Base-by-base conservation (phyloP, 441 rosid species). In the Corymbia citriodora region DNA sequence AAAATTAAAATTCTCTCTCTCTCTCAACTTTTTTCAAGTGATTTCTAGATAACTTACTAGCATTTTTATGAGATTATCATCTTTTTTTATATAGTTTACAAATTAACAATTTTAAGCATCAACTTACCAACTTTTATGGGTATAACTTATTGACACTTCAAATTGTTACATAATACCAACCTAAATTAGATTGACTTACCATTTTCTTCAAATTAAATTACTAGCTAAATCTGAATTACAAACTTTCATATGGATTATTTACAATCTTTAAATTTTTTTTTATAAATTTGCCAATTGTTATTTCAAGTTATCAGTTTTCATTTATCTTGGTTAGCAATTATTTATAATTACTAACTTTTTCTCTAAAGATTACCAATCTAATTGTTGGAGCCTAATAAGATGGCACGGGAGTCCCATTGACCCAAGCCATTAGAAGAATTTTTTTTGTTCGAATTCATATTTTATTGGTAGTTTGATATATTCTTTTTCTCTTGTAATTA, bases 121-220 rank as follows among this genome's bases (percentile, higher is more conserved):
- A 40, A 36, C 27, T 74, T 36, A 10, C 29, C 9, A n/a, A 8
- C 3, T n/a, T 65, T 65, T n/a, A 65, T 65, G 15, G 33, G 36
- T 5, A 65, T 3, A 65, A 65, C 1, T n/a, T 65, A 65, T 1
- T 2, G 2, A 10, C 9, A 12, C 50, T 36, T 72, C 0, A 16
- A 74, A 74, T 40, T 21, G 0, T 74, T 36, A 40, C 29, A 74
- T 21, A 7, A 74, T 11, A 40, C 2, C 15, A 0, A 40, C 27
- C 49, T 74, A 36, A 74, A 10, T 21, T 21, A 40, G 5, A 2
- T 4, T 74, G 29, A 74, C 21, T 10, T 74, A 11, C 4, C 16
- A 3, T 19, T 74, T 74, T 65, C 21, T 74, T 19, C 7, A 11
- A 27, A 45, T 19, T 21, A 74, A 74, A 36, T 36, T 72, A 74